phyloP scores from a whole-genome alignment of 352 stramenopile species.

The Salisapilia sapeloensis region DNA sequence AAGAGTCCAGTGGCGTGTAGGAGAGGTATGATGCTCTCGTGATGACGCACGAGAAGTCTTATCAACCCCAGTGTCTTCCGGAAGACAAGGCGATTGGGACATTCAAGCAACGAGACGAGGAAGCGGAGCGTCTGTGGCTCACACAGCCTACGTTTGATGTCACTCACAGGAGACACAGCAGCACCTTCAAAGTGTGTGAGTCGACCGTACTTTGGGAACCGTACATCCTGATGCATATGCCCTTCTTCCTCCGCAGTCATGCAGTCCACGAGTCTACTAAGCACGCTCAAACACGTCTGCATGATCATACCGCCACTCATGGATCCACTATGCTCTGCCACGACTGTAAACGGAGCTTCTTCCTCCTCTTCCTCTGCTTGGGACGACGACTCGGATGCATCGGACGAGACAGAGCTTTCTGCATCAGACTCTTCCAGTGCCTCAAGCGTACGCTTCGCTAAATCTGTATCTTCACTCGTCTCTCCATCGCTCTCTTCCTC shows the following conservation, averaged over 20 bases:
- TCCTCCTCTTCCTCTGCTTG: slow-evolving; percentile 11
- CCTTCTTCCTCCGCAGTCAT: slow-evolving; percentile 71
- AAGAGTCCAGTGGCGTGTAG: slow-evolving; percentile 74
- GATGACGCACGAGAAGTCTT: slow-evolving; percentile 65
- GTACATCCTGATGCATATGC: slow-evolving; percentile 55
- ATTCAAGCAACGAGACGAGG: slow-evolving; percentile 61
- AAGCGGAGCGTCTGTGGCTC: slow-evolving; percentile 66
- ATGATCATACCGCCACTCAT: slow-evolving; percentile 81
- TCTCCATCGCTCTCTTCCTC: slow-evolving; percentile 16
- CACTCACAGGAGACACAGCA: slow-evolving; percentile 53
- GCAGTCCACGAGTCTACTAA: slow-evolving; percentile 70
- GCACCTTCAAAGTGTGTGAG: slow-evolving; percentile 72
- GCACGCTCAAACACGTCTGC: slow-evolving; percentile 70
- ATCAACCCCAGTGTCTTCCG: slow-evolving; percentile 73
- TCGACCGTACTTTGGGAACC: slow-evolving; percentile 60
- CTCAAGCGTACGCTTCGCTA: slow-evolving; percentile 42
- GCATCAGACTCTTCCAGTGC: slow-evolving; percentile 37
- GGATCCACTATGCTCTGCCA: slow-evolving; percentile 52
- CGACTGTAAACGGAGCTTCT: slow-evolving; percentile 40
- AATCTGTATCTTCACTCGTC: slow-evolving; percentile 13
- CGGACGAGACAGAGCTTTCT: slow-evolving; percentile 25
- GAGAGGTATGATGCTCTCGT: slow-evolving; percentile 68
- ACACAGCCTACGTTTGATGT: slow-evolving; percentile 57
- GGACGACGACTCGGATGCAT: slow-evolving; percentile 11
- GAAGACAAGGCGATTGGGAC: slow-evolving; percentile 70